These are phyloP conservation scores for Microbotryomycetes sp. DNA, from an alignment of 1,284 basidiomycete genomes.

Conservation along the genomic window DNA sequence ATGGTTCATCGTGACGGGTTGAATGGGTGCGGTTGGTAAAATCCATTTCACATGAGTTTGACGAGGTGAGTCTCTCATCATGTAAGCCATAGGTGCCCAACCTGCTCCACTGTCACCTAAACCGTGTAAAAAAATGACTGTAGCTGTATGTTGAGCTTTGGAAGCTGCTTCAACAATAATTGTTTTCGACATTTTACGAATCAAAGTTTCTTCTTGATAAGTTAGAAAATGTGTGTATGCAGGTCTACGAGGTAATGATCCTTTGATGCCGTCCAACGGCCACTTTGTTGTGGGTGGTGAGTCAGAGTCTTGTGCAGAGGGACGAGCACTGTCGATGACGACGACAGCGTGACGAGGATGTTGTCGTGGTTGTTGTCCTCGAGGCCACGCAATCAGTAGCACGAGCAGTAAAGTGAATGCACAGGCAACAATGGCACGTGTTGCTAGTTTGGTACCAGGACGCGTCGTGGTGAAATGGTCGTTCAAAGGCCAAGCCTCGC, in stretches of 20 bases:
- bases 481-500: no score
- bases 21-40: slow-evolving; percentile 59
- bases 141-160: slow-evolving; percentile 59
- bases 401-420: neutral
- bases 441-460: neutral
- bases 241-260: neutral
- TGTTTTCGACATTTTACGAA: neutral
- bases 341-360: neutral
- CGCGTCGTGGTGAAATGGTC: neutral
- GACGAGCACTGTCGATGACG: neutral
- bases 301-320: neutral
- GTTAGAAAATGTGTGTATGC: neutral
- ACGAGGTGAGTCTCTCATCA: slow-evolving; percentile 6
- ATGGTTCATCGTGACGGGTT: slow-evolving; percentile 60
- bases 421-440: neutral
- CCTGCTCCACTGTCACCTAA: slow-evolving; percentile 33
- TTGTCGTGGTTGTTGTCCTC: no score
- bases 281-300: neutral
- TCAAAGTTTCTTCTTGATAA: neutral
- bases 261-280: neutral
- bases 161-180: neutral
- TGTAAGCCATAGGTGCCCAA: slow-evolving; percentile 27
- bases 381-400: neutral
- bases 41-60: slow-evolving; percentile 44
- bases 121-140: slow-evolving; percentile 64